phyloP scores from a whole-genome alignment of 495 filamentous ascomycete genomes.

The Evernia prunastri region DNA sequence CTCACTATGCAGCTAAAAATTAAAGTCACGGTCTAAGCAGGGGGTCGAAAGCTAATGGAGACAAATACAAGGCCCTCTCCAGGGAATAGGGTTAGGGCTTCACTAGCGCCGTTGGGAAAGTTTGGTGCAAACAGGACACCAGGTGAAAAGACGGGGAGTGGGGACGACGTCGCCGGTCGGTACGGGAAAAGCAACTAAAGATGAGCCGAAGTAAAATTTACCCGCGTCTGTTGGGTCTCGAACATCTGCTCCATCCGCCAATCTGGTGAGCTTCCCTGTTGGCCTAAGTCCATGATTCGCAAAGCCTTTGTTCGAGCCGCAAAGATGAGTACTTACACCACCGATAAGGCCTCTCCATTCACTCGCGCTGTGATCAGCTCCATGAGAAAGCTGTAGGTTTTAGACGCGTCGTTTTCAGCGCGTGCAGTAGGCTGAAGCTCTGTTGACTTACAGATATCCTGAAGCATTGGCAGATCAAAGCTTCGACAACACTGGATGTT shows the following conservation, averaged over 20 bases:
- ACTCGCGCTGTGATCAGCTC: conserved; percentile 71
- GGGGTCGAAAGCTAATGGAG: too few relatives aligned
- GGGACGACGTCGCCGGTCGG: too few relatives aligned
- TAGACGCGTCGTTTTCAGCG: neutral
- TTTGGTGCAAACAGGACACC: too few relatives aligned
- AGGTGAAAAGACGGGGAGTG: too few relatives aligned
- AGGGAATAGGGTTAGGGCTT: too few relatives aligned
- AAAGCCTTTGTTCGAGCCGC: conserved; percentile 15
- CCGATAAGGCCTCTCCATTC: conserved; percentile 53
- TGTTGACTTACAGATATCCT: conserved; percentile 60
- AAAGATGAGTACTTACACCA: conserved; percentile 30
- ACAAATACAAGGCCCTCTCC: too few relatives aligned
- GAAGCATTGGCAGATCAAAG: conserved; percentile 80
- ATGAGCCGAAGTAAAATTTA: neutral
- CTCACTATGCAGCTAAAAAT: too few relatives aligned
- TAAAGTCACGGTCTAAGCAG: too few relatives aligned
- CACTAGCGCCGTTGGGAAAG: too few relatives aligned
- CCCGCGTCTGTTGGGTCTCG: conserved; percentile 11
- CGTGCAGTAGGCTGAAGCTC: neutral
- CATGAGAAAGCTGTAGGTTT: conserved; percentile 74
- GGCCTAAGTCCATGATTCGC: conserved; percentile 19
- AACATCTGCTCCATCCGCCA: neutral
- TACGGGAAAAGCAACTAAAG: neutral
- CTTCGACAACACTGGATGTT: conserved; percentile 90
- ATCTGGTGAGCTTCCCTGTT: neutral